Conservation (phyloP, 75 land plant genomes). For the Sequoia sempervirens region DNA sequence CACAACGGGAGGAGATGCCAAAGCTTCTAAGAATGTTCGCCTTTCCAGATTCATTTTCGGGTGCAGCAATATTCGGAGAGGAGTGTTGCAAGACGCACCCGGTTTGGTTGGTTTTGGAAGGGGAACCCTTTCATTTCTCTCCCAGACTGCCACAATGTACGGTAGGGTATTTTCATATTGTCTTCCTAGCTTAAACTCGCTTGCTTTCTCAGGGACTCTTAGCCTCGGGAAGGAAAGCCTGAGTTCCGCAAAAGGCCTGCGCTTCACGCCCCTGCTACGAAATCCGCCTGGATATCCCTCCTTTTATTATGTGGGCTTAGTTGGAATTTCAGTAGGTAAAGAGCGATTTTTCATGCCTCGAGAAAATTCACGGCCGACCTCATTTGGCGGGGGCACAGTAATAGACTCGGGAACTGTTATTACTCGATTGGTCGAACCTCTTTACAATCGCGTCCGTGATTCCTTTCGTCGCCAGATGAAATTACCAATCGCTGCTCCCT, state of each 20-base stretch:
- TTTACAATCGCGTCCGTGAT: constrained; percentile 29
- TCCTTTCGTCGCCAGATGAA: constrained; percentile 31
- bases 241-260: constrained; percentile 4
- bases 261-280: constrained; percentile 39
- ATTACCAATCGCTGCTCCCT: constrained; percentile 10
- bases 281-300: constrained; percentile 45
- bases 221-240: not conserved
- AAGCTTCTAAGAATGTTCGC: too few species aligned
- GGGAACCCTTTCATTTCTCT: not conserved
- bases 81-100: not conserved
- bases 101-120: not conserved
- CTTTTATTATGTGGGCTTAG: constrained; percentile 55
- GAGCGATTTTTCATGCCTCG: constrained; percentile 21
- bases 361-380: constrained; percentile 22
- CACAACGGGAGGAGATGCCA: too few species aligned
- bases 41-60: too few species aligned
- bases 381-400: constrained; percentile 61
- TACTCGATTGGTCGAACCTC: constrained; percentile 43
- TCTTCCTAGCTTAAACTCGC: not conserved
- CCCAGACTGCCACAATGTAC: not conserved
- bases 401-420: constrained; percentile 77
- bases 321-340: constrained; percentile 34
- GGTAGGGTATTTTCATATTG: not conserved
- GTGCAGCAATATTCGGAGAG: too few species aligned
- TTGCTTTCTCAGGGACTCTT: not conserved